These are phyloP conservation scores for Fusarium sp. DNA, from an alignment of 2,329 filamentous ascomycete genomes.

Conservation along the genomic window DNA sequence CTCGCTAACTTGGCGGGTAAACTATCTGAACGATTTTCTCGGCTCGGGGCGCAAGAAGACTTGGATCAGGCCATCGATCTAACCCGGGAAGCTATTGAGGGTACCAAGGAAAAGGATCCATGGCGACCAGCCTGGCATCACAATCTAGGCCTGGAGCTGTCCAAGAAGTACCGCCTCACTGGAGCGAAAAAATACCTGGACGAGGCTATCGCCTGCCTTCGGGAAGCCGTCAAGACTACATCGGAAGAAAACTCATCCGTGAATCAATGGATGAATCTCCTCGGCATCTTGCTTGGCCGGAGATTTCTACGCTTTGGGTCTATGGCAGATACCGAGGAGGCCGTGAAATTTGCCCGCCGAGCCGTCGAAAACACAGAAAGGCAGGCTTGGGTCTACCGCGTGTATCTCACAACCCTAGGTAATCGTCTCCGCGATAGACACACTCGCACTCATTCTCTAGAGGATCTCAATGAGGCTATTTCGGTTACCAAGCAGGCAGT, in stretches of 20 bases:
- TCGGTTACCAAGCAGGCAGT: neutral
- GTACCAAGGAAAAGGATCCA: neutral
- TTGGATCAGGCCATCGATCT: neutral
- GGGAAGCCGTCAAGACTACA: neutral
- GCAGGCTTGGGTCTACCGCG: neutral
- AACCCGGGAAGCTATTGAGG: neutral
- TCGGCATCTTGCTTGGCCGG: neutral
- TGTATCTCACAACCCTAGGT: neutral
- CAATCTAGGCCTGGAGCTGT: neutral
- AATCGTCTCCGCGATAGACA: neutral
- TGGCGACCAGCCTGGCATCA: neutral
- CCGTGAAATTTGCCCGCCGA: neutral
- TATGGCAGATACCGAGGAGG: neutral
- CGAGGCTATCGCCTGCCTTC: neutral
- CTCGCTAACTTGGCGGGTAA: neutral
- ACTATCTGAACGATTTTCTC: neutral
- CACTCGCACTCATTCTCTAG: neutral
- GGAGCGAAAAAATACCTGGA: neutral
- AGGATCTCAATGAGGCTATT: neutral
- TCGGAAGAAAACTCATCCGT: neutral
- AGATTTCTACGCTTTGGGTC: neutral
- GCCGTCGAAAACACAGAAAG: neutral
- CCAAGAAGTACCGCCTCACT: neutral
- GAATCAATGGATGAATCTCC: neutral
- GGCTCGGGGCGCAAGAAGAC: neutral